A percentile compares a stretch with the other conserved stretches of the same genome.
Conservation (phyloP, 257 asterid genomes). For the Scutellaria minor region DNA sequence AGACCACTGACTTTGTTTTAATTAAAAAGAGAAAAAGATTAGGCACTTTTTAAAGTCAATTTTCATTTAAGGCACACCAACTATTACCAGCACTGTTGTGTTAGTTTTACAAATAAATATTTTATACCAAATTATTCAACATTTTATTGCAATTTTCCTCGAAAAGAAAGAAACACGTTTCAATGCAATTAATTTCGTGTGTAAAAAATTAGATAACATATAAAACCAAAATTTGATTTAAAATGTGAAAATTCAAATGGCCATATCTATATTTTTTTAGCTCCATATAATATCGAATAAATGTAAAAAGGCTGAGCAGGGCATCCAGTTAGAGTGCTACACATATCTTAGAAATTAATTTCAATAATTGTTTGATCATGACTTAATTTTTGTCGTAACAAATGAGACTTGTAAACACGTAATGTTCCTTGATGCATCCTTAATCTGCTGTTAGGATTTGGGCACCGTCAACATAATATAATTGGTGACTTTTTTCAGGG, state of each 20-base stretch:
- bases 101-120: too few relatives aligned
- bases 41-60: constrained; percentile 13
- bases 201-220: not conserved
- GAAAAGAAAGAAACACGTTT: too few relatives aligned
- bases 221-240: not conserved
- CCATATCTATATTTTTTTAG: too few relatives aligned
- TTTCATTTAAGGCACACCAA: constrained; percentile 1
- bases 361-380: constrained; percentile 4
- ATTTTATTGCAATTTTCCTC: not conserved
- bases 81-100: not conserved
- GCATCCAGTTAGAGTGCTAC: not conserved
- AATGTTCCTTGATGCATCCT: not conserved
- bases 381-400: not conserved
- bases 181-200: not conserved
- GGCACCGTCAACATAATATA: constrained; percentile 10
- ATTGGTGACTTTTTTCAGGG: not conserved
- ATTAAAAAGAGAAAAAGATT: not conserved
- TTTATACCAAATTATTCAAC: not conserved
- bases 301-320: not conserved
- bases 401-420: not conserved
- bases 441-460: constrained; percentile 21
- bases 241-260: not conserved
- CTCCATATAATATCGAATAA: not conserved
- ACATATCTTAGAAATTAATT: constrained; percentile 2
- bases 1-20: not conserved